phyloP scores from a whole-genome alignment of 2,329 filamentous ascomycete species.

The Alternaria infectoria region DNA sequence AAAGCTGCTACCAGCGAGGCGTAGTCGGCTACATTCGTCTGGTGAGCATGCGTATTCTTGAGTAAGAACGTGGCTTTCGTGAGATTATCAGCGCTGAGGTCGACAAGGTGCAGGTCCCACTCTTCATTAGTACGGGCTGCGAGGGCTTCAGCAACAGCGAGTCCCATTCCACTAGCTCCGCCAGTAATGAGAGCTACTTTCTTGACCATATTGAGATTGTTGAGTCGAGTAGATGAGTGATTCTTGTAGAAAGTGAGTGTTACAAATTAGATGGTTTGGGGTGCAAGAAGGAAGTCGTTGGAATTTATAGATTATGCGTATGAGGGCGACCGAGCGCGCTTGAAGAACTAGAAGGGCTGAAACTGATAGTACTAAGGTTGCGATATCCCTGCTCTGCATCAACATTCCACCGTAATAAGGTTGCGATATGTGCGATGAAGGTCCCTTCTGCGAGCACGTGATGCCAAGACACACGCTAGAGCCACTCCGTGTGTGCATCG shows the following conservation, averaged over 20 bases:
- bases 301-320: not conserved
- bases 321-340: not conserved
- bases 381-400: not conserved
- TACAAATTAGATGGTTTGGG: not conserved
- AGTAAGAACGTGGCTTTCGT: not conserved
- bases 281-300: not conserved
- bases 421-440: not conserved
- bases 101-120: not conserved
- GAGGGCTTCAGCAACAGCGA: not conserved
- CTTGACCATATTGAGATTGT: not conserved
- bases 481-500: not conserved
- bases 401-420: not conserved
- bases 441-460: not conserved
- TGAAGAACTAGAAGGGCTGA: not conserved
- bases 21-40: not conserved
- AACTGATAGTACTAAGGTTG: not conserved
- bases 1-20: not conserved
- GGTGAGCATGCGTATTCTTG: not conserved
- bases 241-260: not conserved
- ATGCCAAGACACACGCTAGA: not conserved
- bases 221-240: not conserved
- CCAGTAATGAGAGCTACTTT: not conserved
- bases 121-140: not conserved
- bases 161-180: not conserved
- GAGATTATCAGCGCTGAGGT: not conserved